A percentile compares a stretch with the other conserved stretches of the same genome.
These are phyloP conservation scores for Pelargonium nanum DNA, from an alignment of 345 rosid genomes.

Conservation along the genomic window DNA sequence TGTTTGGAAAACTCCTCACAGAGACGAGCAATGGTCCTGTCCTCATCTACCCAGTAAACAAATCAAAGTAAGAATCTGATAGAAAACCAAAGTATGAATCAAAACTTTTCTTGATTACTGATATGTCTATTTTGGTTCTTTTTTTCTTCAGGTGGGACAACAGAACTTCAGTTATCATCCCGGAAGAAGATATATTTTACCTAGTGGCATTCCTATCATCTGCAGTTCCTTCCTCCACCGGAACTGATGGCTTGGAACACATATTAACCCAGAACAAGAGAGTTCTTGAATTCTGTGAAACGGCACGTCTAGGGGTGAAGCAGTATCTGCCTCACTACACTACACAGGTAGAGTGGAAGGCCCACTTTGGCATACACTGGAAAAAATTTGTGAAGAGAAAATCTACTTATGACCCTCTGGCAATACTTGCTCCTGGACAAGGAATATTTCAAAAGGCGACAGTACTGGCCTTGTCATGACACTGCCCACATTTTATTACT, in stretches of 20 bases:
- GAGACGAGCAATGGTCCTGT: slow-evolving; percentile 92
- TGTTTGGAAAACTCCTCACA: slow-evolving; percentile 64
- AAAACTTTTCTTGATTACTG: slow-evolving; percentile 8
- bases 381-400: slow-evolving; percentile 58
- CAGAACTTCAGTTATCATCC: slow-evolving; percentile 76
- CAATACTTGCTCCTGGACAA: slow-evolving; percentile 90
- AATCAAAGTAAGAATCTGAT: slow-evolving; percentile 54
- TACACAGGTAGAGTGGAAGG: slow-evolving; percentile 64
- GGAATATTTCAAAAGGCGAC: slow-evolving; percentile 57
- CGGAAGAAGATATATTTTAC: slow-evolving; percentile 83
- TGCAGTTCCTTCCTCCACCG: slow-evolving; percentile 64
- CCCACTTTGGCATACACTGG: slow-evolving; percentile 78
- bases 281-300: slow-evolving; percentile 55
- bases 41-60: slow-evolving; percentile 84
- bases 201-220: slow-evolving; percentile 86
- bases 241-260: slow-evolving; percentile 58
- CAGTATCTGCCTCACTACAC: slow-evolving; percentile 83
- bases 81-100: too few relatives aligned
- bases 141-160: slow-evolving; percentile 77
- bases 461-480: slow-evolving; percentile 32
- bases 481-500: slow-evolving; percentile 4
- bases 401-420: slow-evolving; percentile 66
- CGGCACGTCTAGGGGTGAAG: slow-evolving; percentile 54
- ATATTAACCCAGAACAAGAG: slow-evolving; percentile 58
- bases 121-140: slow-evolving; percentile 11